Conservation (phyloP, 179 eudicot species). For the Nepenthes alata region DNA sequence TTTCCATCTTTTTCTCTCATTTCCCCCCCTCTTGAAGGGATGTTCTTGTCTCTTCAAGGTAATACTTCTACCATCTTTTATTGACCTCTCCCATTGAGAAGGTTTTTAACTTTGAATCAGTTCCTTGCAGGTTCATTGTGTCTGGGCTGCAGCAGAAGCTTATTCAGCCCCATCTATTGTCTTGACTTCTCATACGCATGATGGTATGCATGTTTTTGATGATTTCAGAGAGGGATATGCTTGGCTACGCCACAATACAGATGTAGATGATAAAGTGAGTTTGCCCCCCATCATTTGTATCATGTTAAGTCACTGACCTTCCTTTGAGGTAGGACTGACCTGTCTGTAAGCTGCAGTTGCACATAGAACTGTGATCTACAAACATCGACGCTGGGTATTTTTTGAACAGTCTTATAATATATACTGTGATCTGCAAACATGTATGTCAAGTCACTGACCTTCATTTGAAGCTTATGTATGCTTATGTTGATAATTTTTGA, state of each 20-base stretch:
- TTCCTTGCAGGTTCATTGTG: constrained; percentile 64
- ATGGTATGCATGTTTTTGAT: constrained; percentile 89
- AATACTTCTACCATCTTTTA: neutral
- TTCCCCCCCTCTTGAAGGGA: neutral
- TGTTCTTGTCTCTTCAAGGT: neutral
- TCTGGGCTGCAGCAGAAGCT: constrained; percentile 99
- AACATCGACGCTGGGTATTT: too few relatives aligned
- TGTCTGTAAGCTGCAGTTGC: neutral
- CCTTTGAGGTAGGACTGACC: neutral
- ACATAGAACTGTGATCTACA: too few relatives aligned
- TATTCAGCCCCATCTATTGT: constrained; percentile 98
- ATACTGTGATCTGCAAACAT: too few relatives aligned
- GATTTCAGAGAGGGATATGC: constrained; percentile 97
- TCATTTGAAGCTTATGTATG: too few relatives aligned
- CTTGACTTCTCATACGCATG: constrained; percentile 56
- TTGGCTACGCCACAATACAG: constrained; percentile 96
- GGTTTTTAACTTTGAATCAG: neutral
- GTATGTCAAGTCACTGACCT: too few relatives aligned
- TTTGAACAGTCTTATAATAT: too few relatives aligned
- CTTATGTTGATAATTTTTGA: too few relatives aligned
- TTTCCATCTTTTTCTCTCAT: neutral
- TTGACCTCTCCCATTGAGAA: neutral
- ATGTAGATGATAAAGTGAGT: constrained; percentile 89
- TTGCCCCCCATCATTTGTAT: neutral
- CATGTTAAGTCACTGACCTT: neutral